Conservation (phyloP, 306 rosid species). For the Quercus robur region DNA sequence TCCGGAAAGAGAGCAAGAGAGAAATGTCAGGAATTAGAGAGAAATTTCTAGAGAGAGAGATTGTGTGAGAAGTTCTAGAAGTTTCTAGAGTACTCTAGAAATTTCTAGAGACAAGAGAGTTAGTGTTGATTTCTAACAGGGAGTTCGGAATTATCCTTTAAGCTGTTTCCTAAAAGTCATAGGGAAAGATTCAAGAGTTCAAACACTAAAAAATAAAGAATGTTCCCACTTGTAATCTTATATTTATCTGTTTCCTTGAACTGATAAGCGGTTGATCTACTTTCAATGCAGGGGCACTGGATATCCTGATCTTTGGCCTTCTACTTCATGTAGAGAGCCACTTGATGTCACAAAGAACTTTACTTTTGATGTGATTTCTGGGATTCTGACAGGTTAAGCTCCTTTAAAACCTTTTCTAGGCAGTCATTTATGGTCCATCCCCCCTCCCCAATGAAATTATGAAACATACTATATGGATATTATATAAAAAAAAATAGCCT, state of each 20-base stretch:
- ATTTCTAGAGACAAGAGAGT: no score
- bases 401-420: slow-evolving; percentile 11
- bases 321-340: slow-evolving; percentile 80
- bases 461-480: background rate
- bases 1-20: no score
- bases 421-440: background rate
- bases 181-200: background rate
- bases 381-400: slow-evolving; percentile 78
- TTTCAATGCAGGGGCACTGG: slow-evolving; percentile 76
- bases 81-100: no score
- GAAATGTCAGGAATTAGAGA: no score
- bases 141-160: slow-evolving; percentile 6
- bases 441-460: background rate
- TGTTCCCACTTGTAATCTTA: background rate
- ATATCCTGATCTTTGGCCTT: slow-evolving; percentile 97
- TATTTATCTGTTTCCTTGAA: background rate
- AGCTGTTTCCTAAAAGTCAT: background rate
- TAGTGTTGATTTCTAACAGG: no score
- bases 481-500: background rate
- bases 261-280: slow-evolving; percentile 7
- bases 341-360: slow-evolving; percentile 81
- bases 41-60: no score
- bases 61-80: no score
- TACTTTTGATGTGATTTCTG: slow-evolving; percentile 82
- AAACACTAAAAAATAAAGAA: background rate